Base-by-base conservation (phyloP, 1,139 yeast species). In the Magnusiomyces suaveolens region DNA sequence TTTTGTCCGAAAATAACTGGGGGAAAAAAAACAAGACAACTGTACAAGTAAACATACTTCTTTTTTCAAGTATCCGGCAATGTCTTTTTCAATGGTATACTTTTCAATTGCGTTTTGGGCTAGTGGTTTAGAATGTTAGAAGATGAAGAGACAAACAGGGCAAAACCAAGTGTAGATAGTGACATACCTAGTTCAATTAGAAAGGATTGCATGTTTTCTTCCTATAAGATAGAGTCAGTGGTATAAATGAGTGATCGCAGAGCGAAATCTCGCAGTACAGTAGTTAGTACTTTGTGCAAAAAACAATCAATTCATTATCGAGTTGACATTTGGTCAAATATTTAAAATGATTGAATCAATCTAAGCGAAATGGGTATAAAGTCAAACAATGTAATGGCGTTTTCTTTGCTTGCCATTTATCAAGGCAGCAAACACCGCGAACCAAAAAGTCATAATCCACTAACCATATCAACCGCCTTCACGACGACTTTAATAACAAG, bases 61-160 rank as follows among this genome's bases (percentile, higher is more conserved):
- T 66, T 86, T 87, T 73, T 92, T 92, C 60, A 90, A 74, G 59
- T 74, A 78, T 0, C 88, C 82, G 18, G 98, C 97, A 50, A 88
- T 77, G 60, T 90, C 97, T 61, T 72, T 72, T 54, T 75, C 77
- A 39, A 77, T 67, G 2, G 87, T 81, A 59, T 78, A 79, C 55
- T 74, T 69, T 12, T 84, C 76, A 59, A 84, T 70, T 52, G 83
- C 84, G 56, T 65, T 81, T 84, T 62, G 82, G 70, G 56, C 83
- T 87, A 52, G 78, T n/a, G 16, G 18, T 10, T 36, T 8, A 10
- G 41, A 50, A 10, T 32, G 33, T 43, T 33, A 32, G 21, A 20
- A 43, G 6, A 2, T 18, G 23, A 26, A 51, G 26, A 39, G 33
- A 21, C 10, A 18, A 29, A 21, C 4, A 18, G 18, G 36, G 23